phyloP scores from a whole-genome alignment of 768 basidiomycete species.

The Saitozyma podzolica region DNA sequence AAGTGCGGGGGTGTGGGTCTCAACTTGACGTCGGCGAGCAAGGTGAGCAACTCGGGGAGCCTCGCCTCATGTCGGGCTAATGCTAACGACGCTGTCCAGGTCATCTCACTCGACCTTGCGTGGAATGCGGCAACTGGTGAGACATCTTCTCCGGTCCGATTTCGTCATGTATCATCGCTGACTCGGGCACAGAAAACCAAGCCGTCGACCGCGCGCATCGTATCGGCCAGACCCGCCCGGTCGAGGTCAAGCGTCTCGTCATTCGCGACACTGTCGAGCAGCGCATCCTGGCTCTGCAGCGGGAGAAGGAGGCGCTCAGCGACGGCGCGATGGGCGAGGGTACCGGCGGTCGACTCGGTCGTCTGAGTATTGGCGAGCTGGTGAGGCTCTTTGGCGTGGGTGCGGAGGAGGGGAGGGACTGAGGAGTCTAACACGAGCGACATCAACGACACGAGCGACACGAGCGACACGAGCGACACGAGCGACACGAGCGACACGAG shows the following conservation, averaged over 20 bases:
- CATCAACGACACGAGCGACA: too few relatives aligned
- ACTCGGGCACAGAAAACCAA: slow-evolving; percentile 30
- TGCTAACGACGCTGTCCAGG: slow-evolving; percentile 13
- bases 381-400: slow-evolving; percentile 36
- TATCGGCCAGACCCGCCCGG: slow-evolving; percentile 50
- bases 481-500: too few relatives aligned
- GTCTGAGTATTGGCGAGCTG: slow-evolving; percentile 38
- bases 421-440: too few relatives aligned
- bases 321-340: slow-evolving; percentile 53
- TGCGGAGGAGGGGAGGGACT: slow-evolving; percentile 5
- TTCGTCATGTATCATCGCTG: neutral
- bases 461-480: too few relatives aligned
- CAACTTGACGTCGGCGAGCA: slow-evolving; percentile 37
- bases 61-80: neutral
- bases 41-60: slow-evolving; percentile 6
- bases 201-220: slow-evolving; percentile 54
- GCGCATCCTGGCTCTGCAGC: slow-evolving; percentile 62
- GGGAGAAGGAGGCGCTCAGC: slow-evolving; percentile 42
- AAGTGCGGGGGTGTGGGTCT: slow-evolving; percentile 54
- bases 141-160: neutral
- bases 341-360: slow-evolving; percentile 34
- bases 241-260: slow-evolving; percentile 51
- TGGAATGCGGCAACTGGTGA: slow-evolving; percentile 51
- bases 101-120: slow-evolving; percentile 51
- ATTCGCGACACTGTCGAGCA: slow-evolving; percentile 59